These are phyloP conservation scores for Alternaria consortialis DNA, from an alignment of 2,329 filamentous ascomycete genomes.

Conservation along the genomic window DNA sequence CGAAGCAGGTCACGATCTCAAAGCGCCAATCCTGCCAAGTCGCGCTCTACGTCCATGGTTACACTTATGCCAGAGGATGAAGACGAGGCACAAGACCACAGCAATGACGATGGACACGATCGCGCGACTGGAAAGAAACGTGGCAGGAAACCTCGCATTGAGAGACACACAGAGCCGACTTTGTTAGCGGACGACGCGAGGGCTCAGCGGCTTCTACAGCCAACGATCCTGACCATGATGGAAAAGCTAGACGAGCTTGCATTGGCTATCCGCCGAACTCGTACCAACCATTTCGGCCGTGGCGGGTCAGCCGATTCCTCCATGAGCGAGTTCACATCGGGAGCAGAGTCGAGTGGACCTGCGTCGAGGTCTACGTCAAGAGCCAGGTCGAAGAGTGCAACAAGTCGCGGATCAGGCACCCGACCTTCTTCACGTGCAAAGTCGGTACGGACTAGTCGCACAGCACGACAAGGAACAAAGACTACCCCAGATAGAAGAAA, in stretches of 20 bases:
- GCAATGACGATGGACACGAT: slow-evolving; percentile 5
- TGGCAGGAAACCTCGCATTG: slow-evolving; percentile 19
- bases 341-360: slow-evolving; percentile 32
- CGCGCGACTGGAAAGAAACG: slow-evolving; percentile 12
- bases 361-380: slow-evolving; percentile 25
- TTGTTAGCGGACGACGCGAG: slow-evolving; percentile 75
- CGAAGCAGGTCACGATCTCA: slow-evolving; percentile 24
- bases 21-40: slow-evolving; percentile 12
- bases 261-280: slow-evolving; percentile 72
- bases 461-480: neutral
- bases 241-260: slow-evolving; percentile 74
- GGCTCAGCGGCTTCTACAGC: slow-evolving; percentile 71
- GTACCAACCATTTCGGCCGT: slow-evolving; percentile 59
- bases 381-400: slow-evolving; percentile 20
- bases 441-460: neutral
- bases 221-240: slow-evolving; percentile 75
- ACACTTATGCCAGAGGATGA: slow-evolving; percentile 20
- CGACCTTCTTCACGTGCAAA: slow-evolving; percentile 22
- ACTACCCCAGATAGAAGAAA: neutral
- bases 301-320: slow-evolving; percentile 38
- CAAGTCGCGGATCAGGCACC: slow-evolving; percentile 17
- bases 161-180: slow-evolving; percentile 54
- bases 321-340: slow-evolving; percentile 40
- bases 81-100: neutral
- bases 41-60: slow-evolving; percentile 4